Evolutionary conservation across 345 rosid genomes (phyloP), one percentile per base, ranked within the genome.

Genomic region (Populus pruinosa): DNA sequence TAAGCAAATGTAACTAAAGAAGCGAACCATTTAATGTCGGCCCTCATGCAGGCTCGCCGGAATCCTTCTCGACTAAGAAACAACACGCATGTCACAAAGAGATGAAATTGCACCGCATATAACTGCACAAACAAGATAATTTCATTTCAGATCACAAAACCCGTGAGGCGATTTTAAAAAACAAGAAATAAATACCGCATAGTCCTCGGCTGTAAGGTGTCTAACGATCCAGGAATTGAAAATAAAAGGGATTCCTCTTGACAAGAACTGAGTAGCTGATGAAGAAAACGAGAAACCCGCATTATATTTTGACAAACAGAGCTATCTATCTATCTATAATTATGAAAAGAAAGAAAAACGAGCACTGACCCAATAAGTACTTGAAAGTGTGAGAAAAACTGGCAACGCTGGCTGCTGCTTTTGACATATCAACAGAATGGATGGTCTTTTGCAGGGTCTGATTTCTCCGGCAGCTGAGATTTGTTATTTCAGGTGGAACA

Each of bases 21-120:
- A 33, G 21, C 63, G 74, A 53, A 93, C 97, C 96, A 68, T 75
- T 87, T 84, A 56, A 90, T 78, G 81, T 91, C 95, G 73, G 93
- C 94, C 44, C 98, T 89, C 97, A 93, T 79, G 85, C 96, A 89
- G 41, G 93, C 94, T 21, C 98, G 92, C 7, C 97, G 92, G 82
- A 93, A 93, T 69, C 98, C 99, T 82, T 96, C 99, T 49, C 98
- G 91, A 77, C 98, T 96, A 31, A 96, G 93, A 83, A 93, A 93
- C 87, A 96, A 83, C 50, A 93, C 85, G 38, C 97, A 89, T 20
- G 98, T 92, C 75, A 93, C 96, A 81, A 96, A 92, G 5, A 93
- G 97, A 78, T 92, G 94, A 78, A 96, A 96, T 79, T 96, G 97
- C 59, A 96, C 91, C 1, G 97, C 98, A 29, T 88, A 92, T 4